These are phyloP conservation scores for Paramecium caudatum DNA, from an alignment of 73 alveolate genomes.

Conservation along the genomic window DNA sequence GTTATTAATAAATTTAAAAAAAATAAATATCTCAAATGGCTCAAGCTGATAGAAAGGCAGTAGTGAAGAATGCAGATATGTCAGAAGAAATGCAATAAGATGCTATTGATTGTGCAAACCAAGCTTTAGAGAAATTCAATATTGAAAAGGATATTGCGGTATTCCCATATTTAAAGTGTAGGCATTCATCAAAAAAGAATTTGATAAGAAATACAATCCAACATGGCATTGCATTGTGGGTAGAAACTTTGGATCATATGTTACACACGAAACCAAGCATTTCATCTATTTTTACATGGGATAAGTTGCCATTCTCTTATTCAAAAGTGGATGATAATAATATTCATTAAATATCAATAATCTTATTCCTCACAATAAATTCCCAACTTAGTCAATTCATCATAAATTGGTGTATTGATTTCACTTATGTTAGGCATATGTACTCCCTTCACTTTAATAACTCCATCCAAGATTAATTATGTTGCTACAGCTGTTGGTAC, in stretches of 20 bases:
- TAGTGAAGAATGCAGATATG: slow-evolving; percentile 98
- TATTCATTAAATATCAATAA: slow-evolving; percentile 1
- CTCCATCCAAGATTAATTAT: slow-evolving; percentile 79
- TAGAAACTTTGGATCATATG: slow-evolving; percentile 96
- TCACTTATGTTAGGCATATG: slow-evolving; percentile 79
- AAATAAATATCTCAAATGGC: slow-evolving; percentile 65
- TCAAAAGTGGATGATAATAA: slow-evolving; percentile 78
- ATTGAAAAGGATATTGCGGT: slow-evolving; percentile 98
- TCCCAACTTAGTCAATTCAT: slow-evolving; percentile 76
- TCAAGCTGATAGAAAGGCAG: slow-evolving; percentile 96
- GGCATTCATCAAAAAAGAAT: slow-evolving; percentile 99
- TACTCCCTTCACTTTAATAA: slow-evolving; percentile 81
- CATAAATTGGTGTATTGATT: slow-evolving; percentile 78
- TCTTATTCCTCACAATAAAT: slow-evolving; percentile 55
- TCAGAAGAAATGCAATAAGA: slow-evolving; percentile 98
- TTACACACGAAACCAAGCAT: slow-evolving; percentile 99
- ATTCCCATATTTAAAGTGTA: not conserved
- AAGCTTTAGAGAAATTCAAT: slow-evolving; percentile 97
- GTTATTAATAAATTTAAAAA: not conserved
- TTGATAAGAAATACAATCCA: slow-evolving; percentile 99
- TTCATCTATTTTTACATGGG: slow-evolving; percentile 98
- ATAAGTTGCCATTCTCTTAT: slow-evolving; percentile 91
- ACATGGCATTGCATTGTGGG: slow-evolving; percentile 99
- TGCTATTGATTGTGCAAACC: slow-evolving; percentile 96
- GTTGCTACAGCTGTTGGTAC: slow-evolving; percentile 88